These are phyloP conservation scores for Clarkia xantiana DNA, from an alignment of 345 rosid species.

Conservation along the genomic window DNA sequence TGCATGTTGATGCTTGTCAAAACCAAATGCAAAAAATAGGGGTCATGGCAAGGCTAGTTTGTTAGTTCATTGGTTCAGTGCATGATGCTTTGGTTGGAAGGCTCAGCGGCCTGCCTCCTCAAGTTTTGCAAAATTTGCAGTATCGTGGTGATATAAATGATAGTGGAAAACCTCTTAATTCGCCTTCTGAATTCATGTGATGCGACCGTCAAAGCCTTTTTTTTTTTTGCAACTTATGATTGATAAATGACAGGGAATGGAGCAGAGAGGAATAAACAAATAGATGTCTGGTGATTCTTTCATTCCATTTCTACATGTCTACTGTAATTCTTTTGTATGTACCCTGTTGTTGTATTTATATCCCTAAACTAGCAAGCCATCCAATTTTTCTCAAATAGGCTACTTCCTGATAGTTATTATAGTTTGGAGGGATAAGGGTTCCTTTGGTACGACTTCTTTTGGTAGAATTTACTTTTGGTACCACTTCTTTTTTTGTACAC, in stretches of 20 bases:
- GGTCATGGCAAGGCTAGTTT: constrained; percentile 46
- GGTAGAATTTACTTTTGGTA: too few species aligned
- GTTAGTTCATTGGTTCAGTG: constrained; percentile 45
- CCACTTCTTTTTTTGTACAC: too few species aligned
- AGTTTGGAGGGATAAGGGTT: too few species aligned
- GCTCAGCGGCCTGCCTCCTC: constrained; percentile 38
- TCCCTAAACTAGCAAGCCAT: too few species aligned
- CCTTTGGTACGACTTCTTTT: too few species aligned
- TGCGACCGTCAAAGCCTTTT: background rate
- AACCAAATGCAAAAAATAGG: constrained; percentile 65
- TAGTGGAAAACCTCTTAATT: constrained; percentile 48
- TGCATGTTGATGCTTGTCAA: constrained; percentile 60
- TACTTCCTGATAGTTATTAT: too few species aligned
- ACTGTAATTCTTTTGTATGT: too few species aligned
- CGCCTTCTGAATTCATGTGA: constrained; percentile 58
- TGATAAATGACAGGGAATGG: background rate
- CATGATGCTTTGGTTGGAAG: constrained; percentile 43
- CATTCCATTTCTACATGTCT: too few species aligned
- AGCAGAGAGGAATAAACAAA: background rate
- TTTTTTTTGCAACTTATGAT: background rate
- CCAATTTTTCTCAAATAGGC: too few species aligned
- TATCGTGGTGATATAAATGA: constrained; percentile 44
- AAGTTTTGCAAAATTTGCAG: constrained; percentile 58
- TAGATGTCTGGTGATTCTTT: too few species aligned
- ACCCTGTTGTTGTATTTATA: too few species aligned